These are phyloP conservation scores for Pezicula carpinea DNA, from an alignment of 2,329 filamentous ascomycete species.

Conservation along the genomic window DNA sequence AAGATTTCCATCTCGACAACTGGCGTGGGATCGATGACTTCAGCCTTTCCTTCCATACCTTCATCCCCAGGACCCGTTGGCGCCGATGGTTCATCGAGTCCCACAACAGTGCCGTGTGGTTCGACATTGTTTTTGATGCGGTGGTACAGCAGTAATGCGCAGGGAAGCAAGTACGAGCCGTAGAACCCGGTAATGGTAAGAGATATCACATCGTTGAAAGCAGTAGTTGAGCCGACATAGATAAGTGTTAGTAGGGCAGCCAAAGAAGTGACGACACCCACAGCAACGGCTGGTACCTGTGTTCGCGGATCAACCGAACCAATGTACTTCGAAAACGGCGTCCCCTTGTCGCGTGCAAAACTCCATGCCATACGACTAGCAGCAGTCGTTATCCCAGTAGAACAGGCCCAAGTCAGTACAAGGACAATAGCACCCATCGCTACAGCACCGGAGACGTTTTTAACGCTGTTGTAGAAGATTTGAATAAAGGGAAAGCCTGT, in stretches of 20 bases:
- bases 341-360: slow-evolving; percentile 37
- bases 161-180: slow-evolving; percentile 37
- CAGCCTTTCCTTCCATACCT: too few species aligned
- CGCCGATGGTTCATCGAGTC: too few species aligned
- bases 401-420: slow-evolving; percentile 35
- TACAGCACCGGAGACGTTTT: slow-evolving; percentile 32
- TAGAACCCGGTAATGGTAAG: slow-evolving; percentile 38
- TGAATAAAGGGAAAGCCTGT: slow-evolving; percentile 54
- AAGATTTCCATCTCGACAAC: slow-evolving; percentile 11
- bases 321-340: slow-evolving; percentile 22
- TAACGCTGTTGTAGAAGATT: slow-evolving; percentile 42
- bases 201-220: slow-evolving; percentile 40
- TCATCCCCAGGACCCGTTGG: too few species aligned
- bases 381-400: slow-evolving; percentile 31
- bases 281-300: slow-evolving; percentile 8
- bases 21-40: slow-evolving; percentile 8
- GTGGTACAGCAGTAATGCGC: slow-evolving; percentile 35
- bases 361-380: slow-evolving; percentile 36
- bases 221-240: slow-evolving; percentile 34
- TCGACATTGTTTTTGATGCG: slow-evolving; percentile 29
- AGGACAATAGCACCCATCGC: slow-evolving; percentile 35
- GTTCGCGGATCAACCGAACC: slow-evolving; percentile 12
- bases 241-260: slow-evolving; percentile 28
- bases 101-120: slow-evolving; percentile 1
- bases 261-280: slow-evolving; percentile 27